A percentile compares a stretch with the other conserved stretches of the same genome.
Evolutionary conservation across 768 basidiomycete genomes (phyloP).

Genomic region (Termitomyces sp.): DNA sequence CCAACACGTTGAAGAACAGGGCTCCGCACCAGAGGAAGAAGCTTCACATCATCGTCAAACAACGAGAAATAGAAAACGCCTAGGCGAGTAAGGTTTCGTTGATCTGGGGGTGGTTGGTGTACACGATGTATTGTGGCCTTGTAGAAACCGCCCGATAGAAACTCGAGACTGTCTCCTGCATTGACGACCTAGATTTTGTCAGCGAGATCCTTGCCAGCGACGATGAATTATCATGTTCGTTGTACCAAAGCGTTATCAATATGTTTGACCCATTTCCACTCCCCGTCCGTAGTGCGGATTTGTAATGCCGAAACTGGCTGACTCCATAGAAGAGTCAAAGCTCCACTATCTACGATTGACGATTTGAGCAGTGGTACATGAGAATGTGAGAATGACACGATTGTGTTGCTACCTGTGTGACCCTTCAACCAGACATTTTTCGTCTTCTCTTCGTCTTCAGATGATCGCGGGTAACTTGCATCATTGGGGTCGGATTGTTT

Average conservation of each 20-base stretch:
- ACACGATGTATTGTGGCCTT: conserved; percentile 46
- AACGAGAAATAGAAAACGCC: conserved; percentile 45
- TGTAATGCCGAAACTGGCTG: conserved; percentile 46
- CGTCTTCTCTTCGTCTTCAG: conserved; percentile 39
- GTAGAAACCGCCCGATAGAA: conserved; percentile 45
- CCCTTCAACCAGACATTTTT: conserved; percentile 51
- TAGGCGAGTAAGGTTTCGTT: conserved; percentile 37
- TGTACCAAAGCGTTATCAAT: conserved; percentile 42
- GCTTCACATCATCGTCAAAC: conserved; percentile 38
- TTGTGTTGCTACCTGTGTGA: conserved; percentile 34
- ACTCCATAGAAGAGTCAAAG: conserved; percentile 42
- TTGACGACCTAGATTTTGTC: conserved; percentile 33
- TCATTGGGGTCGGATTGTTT: conserved; percentile 23
- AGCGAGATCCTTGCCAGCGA: background rate
- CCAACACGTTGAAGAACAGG: conserved; percentile 37
- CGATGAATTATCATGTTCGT: no score
- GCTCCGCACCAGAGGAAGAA: conserved; percentile 36
- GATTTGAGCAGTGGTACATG: background rate
- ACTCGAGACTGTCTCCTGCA: conserved; percentile 44
- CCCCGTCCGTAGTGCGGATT: conserved; percentile 36
- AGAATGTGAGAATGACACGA: background rate
- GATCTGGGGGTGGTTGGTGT: conserved; percentile 45
- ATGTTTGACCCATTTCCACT: conserved; percentile 45
- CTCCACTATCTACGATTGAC: conserved; percentile 6
- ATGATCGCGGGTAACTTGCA: conserved; percentile 37